Base-by-base conservation (phyloP, 495 filamentous ascomycete species). In the Annulohypoxylon moriforme region DNA sequence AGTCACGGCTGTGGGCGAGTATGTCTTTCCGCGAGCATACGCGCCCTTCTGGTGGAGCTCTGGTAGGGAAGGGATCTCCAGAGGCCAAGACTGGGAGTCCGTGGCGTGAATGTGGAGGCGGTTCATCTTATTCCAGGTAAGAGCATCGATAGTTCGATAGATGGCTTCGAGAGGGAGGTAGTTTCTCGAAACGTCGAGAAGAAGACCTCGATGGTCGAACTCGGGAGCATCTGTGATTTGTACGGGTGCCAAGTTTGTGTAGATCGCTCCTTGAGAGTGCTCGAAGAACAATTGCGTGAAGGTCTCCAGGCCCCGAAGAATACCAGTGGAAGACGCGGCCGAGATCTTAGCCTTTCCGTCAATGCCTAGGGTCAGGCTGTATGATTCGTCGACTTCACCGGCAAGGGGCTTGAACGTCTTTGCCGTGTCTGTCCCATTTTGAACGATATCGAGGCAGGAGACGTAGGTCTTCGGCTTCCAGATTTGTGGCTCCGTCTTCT, bases 1-100 rank as follows among this genome's bases (percentile, higher is more conserved):
- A n/a, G 81, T 74, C 9, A 95, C 75, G 65, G 93, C 88, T 3
- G 65, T 74, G 0, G 91, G 84, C n/a, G 84, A 86, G 78, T 94
- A 96, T 0, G 84, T 85, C 60, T 89, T 80, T 47, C 83, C 85
- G 0, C 80, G 79, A 29, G 79, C 79, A 67, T 94, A 94, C 1
- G 91, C 89, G 47, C 93, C 93, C 75, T 90, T 88, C 22, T 82
- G 64, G 13, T 92, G 82, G 6, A 96, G 84, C 62, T 89, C 84
- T 9, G 93, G 92, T 61, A 95, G 75, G 5, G 89, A 74, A 1
- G 91, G 91, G 62, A 95, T 90, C 67, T 91, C 90, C 27, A 96
- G 81, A 2, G 93, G 93, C 93, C 93, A 96, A 7, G 91, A 91
- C 76, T 96, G 93, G 22, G 91, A 88, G 75, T 96, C 93, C 0